phyloP scores from a whole-genome alignment of 2,329 filamentous ascomycete species.

The Colletotrichum karsti region DNA sequence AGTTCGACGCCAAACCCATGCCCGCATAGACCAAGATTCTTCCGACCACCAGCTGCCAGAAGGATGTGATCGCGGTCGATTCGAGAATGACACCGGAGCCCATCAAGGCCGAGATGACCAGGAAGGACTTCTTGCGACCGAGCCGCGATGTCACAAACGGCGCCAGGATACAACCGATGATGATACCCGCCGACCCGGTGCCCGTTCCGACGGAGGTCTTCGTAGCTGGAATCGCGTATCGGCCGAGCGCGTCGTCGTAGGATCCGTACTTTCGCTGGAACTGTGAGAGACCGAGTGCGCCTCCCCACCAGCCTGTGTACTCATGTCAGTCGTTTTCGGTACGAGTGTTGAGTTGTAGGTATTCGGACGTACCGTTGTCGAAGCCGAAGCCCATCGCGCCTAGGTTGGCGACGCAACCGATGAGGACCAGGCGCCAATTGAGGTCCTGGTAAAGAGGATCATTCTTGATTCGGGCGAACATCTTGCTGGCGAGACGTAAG shows the following conservation, averaged over 20 bases:
- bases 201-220: slow-evolving; percentile 2
- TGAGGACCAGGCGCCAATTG: slow-evolving; percentile 6
- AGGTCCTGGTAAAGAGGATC: slow-evolving; percentile 8
- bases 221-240: neutral
- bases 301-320: neutral
- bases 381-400: neutral
- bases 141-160: slow-evolving; percentile 1
- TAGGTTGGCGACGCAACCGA: neutral
- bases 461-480: neutral
- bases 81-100: slow-evolving; percentile 12
- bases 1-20: slow-evolving; percentile 4
- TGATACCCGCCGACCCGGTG: neutral
- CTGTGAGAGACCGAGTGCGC: neutral
- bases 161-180: slow-evolving; percentile 21
- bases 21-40: slow-evolving; percentile 14
- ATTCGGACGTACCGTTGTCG: slow-evolving; percentile 2
- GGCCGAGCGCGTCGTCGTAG: neutral
- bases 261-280: slow-evolving; percentile 1
- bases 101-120: slow-evolving; percentile 12
- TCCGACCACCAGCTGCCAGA: slow-evolving; percentile 23
- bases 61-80: slow-evolving; percentile 9
- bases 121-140: slow-evolving; percentile 17
- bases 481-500: neutral
- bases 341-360: too few relatives aligned
- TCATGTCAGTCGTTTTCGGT: too few relatives aligned